Percentiles rank a stretch among this genome's conserved stretches.
phyloP scores from a whole-genome alignment of 2,329 filamentous ascomycete genomes.

The Davidsoniella eucalypti region DNA sequence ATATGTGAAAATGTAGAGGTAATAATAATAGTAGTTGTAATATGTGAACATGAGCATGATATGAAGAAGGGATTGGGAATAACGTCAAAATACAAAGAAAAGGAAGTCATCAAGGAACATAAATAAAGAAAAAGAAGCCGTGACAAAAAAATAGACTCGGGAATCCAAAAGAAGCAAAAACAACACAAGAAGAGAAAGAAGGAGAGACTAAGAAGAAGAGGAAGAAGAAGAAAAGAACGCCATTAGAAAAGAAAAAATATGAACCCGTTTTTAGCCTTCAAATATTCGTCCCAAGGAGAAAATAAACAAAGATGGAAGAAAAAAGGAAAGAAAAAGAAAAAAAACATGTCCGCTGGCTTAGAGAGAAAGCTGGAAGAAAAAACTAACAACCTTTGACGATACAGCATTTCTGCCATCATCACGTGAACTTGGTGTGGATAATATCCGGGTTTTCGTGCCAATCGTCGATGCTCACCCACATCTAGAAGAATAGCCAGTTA shows the following conservation, averaged over 20 bases:
- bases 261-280: too few relatives aligned
- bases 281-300: too few relatives aligned
- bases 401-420: conserved; percentile 14
- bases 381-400: background rate
- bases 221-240: background rate
- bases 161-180: background rate
- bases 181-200: background rate
- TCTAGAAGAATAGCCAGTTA: conserved; percentile 36
- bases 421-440: conserved; percentile 95
- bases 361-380: background rate
- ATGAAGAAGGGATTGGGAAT: conserved; percentile 4
- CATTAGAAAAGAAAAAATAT: background rate
- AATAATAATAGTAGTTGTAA: background rate
- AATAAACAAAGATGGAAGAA: background rate
- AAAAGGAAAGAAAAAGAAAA: background rate
- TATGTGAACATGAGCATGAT: too few relatives aligned
- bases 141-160: too few relatives aligned
- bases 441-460: conserved; percentile 99
- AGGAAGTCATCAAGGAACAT: background rate
- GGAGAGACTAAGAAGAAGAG: background rate
- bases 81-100: conserved; percentile 3
- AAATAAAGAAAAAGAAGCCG: too few relatives aligned
- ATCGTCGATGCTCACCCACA: conserved; percentile 99
- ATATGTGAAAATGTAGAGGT: background rate
- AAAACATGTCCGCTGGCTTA: background rate